A percentile compares a stretch with the other conserved stretches of the same genome.
Evolutionary conservation across 805 yeast species (phyloP).

Genomic region (Wickerhamiella shivajii): DNA sequence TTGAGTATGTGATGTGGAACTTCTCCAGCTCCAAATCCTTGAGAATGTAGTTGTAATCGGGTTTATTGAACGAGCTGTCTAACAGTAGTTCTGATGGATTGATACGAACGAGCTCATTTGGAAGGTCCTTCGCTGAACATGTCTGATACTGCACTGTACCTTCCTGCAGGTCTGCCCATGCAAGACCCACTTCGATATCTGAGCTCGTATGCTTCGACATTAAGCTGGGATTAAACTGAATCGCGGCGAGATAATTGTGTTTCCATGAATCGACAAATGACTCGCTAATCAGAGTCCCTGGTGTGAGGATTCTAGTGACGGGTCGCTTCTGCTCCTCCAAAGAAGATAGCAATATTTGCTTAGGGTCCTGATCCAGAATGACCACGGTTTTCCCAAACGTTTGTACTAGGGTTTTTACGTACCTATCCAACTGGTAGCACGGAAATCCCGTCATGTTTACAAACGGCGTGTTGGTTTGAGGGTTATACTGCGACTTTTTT

Average conservation of each 20-base stretch:
- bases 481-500: conserved; percentile 25
- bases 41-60: conserved; percentile 39
- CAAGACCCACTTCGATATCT: conserved; percentile 45
- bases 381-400: conserved; percentile 62
- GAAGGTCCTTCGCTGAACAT: conserved; percentile 41
- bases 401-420: conserved; percentile 57
- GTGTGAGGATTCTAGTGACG: conserved; percentile 68
- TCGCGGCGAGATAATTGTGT: conserved; percentile 55
- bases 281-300: conserved; percentile 87
- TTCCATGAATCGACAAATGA: conserved; percentile 57
- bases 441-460: conserved; percentile 86
- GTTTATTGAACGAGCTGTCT: conserved; percentile 13
- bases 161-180: conserved; percentile 82
- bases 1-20: conserved; percentile 44
- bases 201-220: conserved; percentile 11
- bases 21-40: conserved; percentile 44
- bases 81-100: conserved; percentile 69
- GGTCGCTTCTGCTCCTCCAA: conserved; percentile 36
- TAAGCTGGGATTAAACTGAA: conserved; percentile 27
- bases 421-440: conserved; percentile 48
- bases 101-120: conserved; percentile 62
- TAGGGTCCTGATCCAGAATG: conserved; percentile 40
- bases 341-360: conserved; percentile 19
- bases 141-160: conserved; percentile 60
- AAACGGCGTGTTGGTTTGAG: conserved; percentile 18